Percentiles rank a stretch among this genome's conserved stretches.
These are phyloP conservation scores for Encephalitozoon romaleae DNA, from an alignment of 371 early-diverging fungal species.

Conservation along the genomic window DNA sequence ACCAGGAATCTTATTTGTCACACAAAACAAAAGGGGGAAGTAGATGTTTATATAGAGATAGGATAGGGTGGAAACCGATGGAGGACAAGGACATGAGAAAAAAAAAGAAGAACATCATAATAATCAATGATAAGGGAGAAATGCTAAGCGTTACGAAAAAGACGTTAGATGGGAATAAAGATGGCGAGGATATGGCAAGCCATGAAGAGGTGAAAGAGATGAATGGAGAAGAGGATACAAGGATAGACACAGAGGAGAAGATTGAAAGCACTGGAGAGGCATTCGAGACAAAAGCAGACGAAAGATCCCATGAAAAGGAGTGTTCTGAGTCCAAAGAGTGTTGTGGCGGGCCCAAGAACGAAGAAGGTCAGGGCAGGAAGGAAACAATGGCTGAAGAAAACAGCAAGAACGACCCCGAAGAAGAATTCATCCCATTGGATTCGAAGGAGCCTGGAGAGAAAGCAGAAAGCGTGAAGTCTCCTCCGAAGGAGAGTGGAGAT, in stretches of 20 bases:
- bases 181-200: not conserved
- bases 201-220: not conserved
- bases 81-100: constrained; percentile 15
- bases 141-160: not conserved
- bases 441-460: not conserved
- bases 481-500: not conserved
- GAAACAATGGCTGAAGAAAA: not conserved
- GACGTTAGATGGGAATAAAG: not conserved
- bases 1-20: not conserved
- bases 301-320: not conserved
- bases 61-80: not conserved
- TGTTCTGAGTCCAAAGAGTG: not conserved
- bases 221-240: not conserved
- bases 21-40: not conserved
- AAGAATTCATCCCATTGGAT: not conserved
- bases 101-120: constrained; percentile 22
- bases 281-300: not conserved
- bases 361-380: not conserved
- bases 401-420: not conserved
- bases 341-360: not conserved
- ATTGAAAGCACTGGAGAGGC: not conserved
- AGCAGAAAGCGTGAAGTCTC: not conserved
- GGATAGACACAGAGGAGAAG: too few species aligned
- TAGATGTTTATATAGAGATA: not conserved
- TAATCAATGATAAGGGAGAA: constrained; percentile 28